Evolutionary conservation across 2,329 filamentous ascomycete genomes (phyloP).

Genomic region (Apiospora rasikravindrae): DNA sequence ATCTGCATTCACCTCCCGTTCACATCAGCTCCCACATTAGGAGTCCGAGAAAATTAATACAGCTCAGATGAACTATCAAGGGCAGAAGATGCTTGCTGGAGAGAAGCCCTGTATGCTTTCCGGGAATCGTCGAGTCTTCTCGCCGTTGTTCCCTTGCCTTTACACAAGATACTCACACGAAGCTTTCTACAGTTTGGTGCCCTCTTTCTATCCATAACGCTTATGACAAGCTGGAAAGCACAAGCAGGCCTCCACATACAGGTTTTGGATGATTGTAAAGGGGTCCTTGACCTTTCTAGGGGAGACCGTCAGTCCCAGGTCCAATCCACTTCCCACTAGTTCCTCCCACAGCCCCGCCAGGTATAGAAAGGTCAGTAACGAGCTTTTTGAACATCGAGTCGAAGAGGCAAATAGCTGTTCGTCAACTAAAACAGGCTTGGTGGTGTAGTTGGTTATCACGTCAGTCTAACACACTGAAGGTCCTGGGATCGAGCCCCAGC

Average conservation of each 20-base stretch:
- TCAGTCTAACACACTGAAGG: slow-evolving; percentile 52
- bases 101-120: too few relatives aligned
- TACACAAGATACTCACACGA: too few relatives aligned
- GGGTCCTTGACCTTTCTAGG: not conserved
- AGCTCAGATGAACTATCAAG: too few relatives aligned
- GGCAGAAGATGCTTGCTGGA: too few relatives aligned
- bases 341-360: not conserved
- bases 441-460: slow-evolving; percentile 54
- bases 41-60: too few relatives aligned
- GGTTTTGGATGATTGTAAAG: not conserved
- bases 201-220: too few relatives aligned
- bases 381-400: not conserved
- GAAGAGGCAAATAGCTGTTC: too few relatives aligned
- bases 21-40: not conserved
- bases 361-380: not conserved
- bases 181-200: too few relatives aligned
- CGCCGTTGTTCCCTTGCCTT: too few relatives aligned
- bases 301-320: not conserved
- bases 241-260: too few relatives aligned
- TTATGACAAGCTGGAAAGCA: too few relatives aligned
- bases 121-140: too few relatives aligned
- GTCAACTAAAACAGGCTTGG: slow-evolving; percentile 2
- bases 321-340: not conserved
- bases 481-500: slow-evolving; percentile 41
- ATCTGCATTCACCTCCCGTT: not conserved